Base-by-base conservation (phyloP, 441 rosid genomes). In the Biscutella auriculata region DNA sequence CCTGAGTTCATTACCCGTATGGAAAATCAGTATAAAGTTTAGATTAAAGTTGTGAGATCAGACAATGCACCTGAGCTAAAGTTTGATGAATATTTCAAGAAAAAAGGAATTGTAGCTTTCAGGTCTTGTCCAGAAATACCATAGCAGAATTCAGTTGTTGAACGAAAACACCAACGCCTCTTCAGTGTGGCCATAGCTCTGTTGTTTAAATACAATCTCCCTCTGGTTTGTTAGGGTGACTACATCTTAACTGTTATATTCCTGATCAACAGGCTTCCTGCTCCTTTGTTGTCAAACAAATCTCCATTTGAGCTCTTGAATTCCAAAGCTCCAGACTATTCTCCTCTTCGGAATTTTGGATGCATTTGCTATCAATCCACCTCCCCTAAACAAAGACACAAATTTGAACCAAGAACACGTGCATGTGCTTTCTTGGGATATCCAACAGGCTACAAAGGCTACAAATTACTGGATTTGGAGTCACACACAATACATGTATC, bases 201-300 rank as follows among this genome's bases (percentile, higher is more conserved):
- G n/a, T n/a, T n/a, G n/a, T n/a, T n/a, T n/a, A n/a, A n/a, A n/a
- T n/a, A n/a, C n/a, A n/a, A n/a, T n/a, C n/a, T n/a, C n/a, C 37
- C 17, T 7, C 0, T 27, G 1, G 26, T 14, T 0, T 39, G 2
- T 4, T 23, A 48, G 60, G 14, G 36, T 1, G 47, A 40, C 0
- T 54, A 15, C 1, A 0, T 54, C 0, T 0, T 54, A 0, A n/a
- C 16, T 1, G 16, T 16, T 0, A 16, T 54, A 0, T 54, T 54
- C 0, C 2, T 40, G 1, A 15, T 54, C 0, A 39, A 40, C 5
- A 6, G 48, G 1, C 1, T 40, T 0, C 60, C 48, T 0, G 1
- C 60, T 27, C n/a, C 17, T 16, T 2, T 41, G 0, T 4, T 41
- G 0, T 7, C 9, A 0, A 41, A 41, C 4, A 17, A 1, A 4